Base-by-base conservation (phyloP, 108 stramenopile species). In the Stephanodiscus minutulus region DNA sequence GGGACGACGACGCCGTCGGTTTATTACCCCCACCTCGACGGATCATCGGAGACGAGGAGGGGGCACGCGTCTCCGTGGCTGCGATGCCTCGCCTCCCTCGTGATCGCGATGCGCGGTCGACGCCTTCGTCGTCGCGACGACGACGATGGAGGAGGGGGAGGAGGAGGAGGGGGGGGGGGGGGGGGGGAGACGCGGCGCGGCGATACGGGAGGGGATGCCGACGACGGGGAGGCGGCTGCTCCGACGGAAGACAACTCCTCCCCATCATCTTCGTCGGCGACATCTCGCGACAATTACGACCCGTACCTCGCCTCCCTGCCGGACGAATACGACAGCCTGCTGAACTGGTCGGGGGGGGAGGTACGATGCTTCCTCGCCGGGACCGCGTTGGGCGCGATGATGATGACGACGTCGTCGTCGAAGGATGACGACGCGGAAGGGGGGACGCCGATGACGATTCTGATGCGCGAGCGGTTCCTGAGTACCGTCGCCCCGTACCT, bases 31-130 rank as follows among this genome's bases (percentile, higher is more conserved):
- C 18, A 25, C 54, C 35, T 11, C 24, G 64, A 54, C 12, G 22
- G 8, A 15, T 25, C 0, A 69, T 17, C 1, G 13, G 29, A 43
- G 29, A n/a, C 43, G 56, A 66, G 65, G 47, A 74, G 66, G 57
- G 86, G n/a, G n/a, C n/a, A n/a, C n/a, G n/a, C 79, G 5, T 86
- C 85, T 35, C 74, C 88, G 2, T 94, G 93, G 93, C 44, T 94
- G 35, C 73, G 85, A 58, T 91, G 91, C 61, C 53, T 94, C 22
- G 82, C 81, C 60, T 65, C 82, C 29, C 48, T 70, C 35, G 44
- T 83, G 10, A 28, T 66, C 31, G 63, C 76, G 17, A 66, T 72
- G 64, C 46, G 70, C 66, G 29, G 68, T 12, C 12, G 22, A 31
- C 39, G 33, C 21, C 33, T 37, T 13, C 18, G 21, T 20, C 21